Evolutionary conservation across 345 rosid genomes (phyloP).

Genomic region (Syzygium aqueum): DNA sequence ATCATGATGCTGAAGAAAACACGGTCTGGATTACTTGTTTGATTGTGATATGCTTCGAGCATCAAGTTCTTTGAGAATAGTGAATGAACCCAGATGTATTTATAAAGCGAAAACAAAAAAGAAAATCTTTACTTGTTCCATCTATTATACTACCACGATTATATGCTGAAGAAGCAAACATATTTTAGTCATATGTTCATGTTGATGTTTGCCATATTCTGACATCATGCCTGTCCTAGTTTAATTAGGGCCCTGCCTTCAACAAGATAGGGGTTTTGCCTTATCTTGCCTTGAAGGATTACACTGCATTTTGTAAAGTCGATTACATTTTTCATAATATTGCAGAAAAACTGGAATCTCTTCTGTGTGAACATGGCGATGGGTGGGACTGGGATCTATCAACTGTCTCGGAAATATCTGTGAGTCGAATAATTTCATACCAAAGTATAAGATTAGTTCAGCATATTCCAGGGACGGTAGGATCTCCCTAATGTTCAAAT

Average conservation of each 20-base stretch:
- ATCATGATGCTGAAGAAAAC: neutral
- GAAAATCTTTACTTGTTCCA: neutral
- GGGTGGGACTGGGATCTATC: slow-evolving; percentile 79
- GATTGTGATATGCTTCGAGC: neutral
- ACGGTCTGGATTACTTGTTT: neutral
- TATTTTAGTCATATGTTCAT: neutral
- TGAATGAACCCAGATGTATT: neutral
- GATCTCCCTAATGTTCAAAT: neutral
- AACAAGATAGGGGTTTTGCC: neutral
- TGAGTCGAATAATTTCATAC: slow-evolving; percentile 13
- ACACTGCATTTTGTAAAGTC: neutral
- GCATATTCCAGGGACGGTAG: neutral
- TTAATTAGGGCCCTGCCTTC: neutral
- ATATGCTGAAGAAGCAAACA: neutral
- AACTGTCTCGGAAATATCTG: slow-evolving; percentile 70
- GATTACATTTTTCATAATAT: neutral
- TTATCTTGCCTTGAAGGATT: neutral
- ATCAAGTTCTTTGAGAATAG: neutral
- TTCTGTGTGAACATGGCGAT: slow-evolving; percentile 69
- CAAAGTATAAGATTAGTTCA: neutral
- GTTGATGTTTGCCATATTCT: neutral
- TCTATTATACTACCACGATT: neutral
- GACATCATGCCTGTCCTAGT: neutral
- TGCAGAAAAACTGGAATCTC: slow-evolving; percentile 86
- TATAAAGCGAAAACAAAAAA: neutral